A percentile compares a stretch with the other conserved stretches of the same genome.
Conservation (phyloP, 2,329 filamentous ascomycete species). For the Thyridium curvatum region DNA sequence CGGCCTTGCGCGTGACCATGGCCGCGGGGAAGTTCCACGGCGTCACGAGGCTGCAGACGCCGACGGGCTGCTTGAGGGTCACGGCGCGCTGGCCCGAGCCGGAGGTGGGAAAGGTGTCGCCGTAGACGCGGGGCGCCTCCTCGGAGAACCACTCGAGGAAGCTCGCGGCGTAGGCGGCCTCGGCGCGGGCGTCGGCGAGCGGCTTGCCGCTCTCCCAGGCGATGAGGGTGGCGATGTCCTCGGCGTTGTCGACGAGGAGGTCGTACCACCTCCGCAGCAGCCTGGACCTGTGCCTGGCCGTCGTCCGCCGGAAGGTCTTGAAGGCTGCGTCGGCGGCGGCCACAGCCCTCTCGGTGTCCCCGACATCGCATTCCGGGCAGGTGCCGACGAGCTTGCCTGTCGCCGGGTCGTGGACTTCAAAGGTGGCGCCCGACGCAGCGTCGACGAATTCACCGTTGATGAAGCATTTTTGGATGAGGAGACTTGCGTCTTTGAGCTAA, state of each 20-base stretch:
- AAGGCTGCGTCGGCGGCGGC: too few relatives aligned
- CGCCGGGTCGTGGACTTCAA: slow-evolving; percentile 56
- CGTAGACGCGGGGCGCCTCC: slow-evolving; percentile 50
- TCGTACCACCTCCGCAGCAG: slow-evolving; percentile 64
- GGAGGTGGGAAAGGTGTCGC: slow-evolving; percentile 48
- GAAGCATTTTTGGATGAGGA: slow-evolving; percentile 82
- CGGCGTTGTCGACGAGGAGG: slow-evolving; percentile 57
- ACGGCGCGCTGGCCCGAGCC: too few relatives aligned
- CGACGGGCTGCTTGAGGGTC: too few relatives aligned
- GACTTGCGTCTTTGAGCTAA: slow-evolving; percentile 69
- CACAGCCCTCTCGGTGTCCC: too few relatives aligned
- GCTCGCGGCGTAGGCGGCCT: slow-evolving; percentile 50
- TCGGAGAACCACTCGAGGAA: slow-evolving; percentile 61
- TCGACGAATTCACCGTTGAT: slow-evolving; percentile 90
- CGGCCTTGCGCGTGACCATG: slow-evolving; percentile 68
- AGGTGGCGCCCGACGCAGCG: slow-evolving; percentile 83
- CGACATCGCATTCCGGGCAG: too few relatives aligned
- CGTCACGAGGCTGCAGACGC: too few relatives aligned
- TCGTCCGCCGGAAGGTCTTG: too few relatives aligned
- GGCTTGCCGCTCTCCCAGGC: slow-evolving; percentile 69
- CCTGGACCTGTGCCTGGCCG: too few relatives aligned
- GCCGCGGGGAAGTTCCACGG: slow-evolving; percentile 77
- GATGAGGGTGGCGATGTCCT: slow-evolving; percentile 54
- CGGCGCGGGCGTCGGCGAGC: slow-evolving; percentile 51
- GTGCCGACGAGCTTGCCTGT: too few relatives aligned